Evolutionary conservation across 306 rosid species (phyloP), one percentile per base, ranked within the genome.

Genomic region (Dalbergia cochinchinensis): DNA sequence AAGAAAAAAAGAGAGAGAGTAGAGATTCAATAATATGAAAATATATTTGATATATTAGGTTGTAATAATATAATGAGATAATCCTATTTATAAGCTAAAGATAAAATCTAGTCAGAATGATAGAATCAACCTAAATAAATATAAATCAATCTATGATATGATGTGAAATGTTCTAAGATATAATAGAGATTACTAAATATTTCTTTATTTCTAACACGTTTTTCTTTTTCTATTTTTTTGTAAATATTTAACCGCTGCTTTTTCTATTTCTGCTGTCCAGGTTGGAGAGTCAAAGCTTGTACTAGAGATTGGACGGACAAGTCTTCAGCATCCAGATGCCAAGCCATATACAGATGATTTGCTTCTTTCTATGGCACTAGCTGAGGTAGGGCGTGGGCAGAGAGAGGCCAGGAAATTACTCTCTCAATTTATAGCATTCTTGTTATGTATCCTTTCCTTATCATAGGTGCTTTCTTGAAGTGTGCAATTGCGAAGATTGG

Each of bases 401-500:
- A 82, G 80, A 82, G 80, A 69, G 82, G 89, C 86, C 48, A 50
- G 78, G 79, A 78, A 71, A 78, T 79, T 81, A 60, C 76, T 70
- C 33, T 80, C 18, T 84, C 44, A 73, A 78, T 85, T 80, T 80
- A 16, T 79, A 51, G 83, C 85, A 59, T 78, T 81, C 71, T 76
- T 88, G 88, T 86, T 90, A 83, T 87, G 83, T 85, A 42, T 83
- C 87, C 82, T 57, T 74, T 86, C 84, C 94, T 94, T 80, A 92
- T 87, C 77, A 65, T 91, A 84, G 88, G 87, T 89, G 90, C 89
- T 90, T 86, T 92, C 90, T 91, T 90, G 90, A 95, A 95, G 99
- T 96, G 99, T 91, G 91, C 94, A 69, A 88, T 85, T 82, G 99
- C 99, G 31, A 96, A 93, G 92, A 86, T 83, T 80, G 87, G 89